These are phyloP conservation scores for Bauhinia variegata DNA, from an alignment of 306 rosid genomes.

Conservation along the genomic window DNA sequence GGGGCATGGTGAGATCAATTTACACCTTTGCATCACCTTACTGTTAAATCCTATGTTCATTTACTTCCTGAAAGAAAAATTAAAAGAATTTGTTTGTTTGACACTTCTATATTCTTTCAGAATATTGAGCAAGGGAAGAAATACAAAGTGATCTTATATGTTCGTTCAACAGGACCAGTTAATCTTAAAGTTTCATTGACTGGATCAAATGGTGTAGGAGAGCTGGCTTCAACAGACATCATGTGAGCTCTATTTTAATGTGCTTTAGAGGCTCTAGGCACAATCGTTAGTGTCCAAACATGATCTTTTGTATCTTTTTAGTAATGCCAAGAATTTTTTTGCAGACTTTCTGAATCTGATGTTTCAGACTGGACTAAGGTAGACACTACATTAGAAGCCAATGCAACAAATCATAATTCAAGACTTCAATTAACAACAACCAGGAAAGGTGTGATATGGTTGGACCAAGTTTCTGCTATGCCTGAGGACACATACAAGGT, in stretches of 20 bases:
- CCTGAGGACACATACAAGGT: constrained; percentile 53
- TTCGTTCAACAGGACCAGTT: constrained; percentile 66
- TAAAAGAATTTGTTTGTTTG: constrained; percentile 12
- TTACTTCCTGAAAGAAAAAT: constrained; percentile 8
- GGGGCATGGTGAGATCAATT: constrained; percentile 75
- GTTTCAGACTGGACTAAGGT: constrained; percentile 46
- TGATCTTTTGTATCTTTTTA: constrained; percentile 7
- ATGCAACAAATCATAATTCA: constrained; percentile 30
- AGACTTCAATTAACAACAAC: constrained; percentile 44
- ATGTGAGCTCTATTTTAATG: constrained; percentile 53
- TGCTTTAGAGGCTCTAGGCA: constrained; percentile 12
- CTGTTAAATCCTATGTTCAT: constrained; percentile 17
- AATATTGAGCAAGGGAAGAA: constrained; percentile 76
- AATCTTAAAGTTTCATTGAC: constrained; percentile 59
- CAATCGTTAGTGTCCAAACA: constrained; percentile 26
- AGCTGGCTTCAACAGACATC: constrained; percentile 59
- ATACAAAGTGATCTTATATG: constrained; percentile 67
- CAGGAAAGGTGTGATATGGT: constrained; percentile 18
- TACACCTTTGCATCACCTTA: constrained; percentile 28
- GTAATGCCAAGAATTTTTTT: constrained; percentile 25
- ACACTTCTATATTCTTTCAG: constrained; percentile 48
- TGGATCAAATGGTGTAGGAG: constrained; percentile 55
- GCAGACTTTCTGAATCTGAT: constrained; percentile 69
- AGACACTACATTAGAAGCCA: constrained; percentile 37
- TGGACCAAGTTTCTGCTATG: constrained; percentile 54